Evolutionary conservation across 805 yeast genomes (phyloP), one percentile per base, ranked within the genome.

Genomic region (Hanseniaspora taiwanica): DNA sequence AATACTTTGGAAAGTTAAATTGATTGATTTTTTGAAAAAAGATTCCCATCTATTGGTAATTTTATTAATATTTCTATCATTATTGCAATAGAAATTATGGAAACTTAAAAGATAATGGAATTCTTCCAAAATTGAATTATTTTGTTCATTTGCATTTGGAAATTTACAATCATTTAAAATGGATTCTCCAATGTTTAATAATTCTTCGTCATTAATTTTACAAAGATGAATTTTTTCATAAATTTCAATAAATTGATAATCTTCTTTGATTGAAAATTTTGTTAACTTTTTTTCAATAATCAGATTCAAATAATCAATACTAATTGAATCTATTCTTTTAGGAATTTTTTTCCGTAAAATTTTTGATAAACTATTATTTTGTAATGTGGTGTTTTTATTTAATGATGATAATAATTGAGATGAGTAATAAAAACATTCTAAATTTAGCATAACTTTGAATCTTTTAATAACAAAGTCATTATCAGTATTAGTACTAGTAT

Each of bases 1-100:
- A 18, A 53, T 56, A 31, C 65, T 69, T 48, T 71, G 77, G 42
- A 71, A 72, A 0, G 76, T 69, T 37, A 59, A 64, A 13, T 57
- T 50, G 38, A 69, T 56, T 1, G 69, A 64, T 3, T 46, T 40
- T 9, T 56, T 54, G 14, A 59, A 54, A 46, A 54, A 55, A 5
- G 37, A 43, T 9, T 46, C 44, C 51, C 60, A 50, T 38, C n/a
- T n/a, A n/a, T 41, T n/a, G 27, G 47, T 20, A 43, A 43, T 2
- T n/a, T n/a, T n/a, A n/a, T n/a, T n/a, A n/a, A n/a, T n/a, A n/a
- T n/a, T n/a, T n/a, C n/a, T n/a, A n/a, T n/a, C n/a, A n/a, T n/a
- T n/a, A n/a, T n/a, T n/a, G n/a, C 44, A 10, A 32, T 24, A 36
- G n/a, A 35, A 24, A 2, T 48, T 27, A 27, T 51, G 54, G 36